These are phyloP conservation scores for Fagus crenata DNA, from an alignment of 306 rosid genomes.

Conservation along the genomic window DNA sequence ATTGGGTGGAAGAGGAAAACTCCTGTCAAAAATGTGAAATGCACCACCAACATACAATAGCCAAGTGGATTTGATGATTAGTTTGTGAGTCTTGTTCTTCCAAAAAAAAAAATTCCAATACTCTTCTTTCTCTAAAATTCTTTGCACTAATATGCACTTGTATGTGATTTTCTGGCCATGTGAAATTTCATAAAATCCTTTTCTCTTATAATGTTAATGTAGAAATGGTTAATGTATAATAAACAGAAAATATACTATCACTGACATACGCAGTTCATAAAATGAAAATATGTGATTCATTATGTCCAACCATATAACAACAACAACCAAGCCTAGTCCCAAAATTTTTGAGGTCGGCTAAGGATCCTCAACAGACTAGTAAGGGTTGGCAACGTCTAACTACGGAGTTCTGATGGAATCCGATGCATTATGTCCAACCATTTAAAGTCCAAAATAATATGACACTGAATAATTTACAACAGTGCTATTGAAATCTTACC, in stretches of 20 bases:
- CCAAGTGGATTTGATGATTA: neutral
- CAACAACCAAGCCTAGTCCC: too few species aligned
- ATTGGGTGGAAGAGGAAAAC: neutral
- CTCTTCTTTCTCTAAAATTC: neutral
- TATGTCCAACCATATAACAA: neutral
- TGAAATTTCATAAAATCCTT: neutral
- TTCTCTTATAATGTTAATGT: neutral
- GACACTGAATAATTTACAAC: conserved; percentile 2
- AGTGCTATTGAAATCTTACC: conserved; percentile 49
- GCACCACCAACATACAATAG: neutral
- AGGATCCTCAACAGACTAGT: too few species aligned
- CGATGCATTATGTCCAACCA: conserved; percentile 13
- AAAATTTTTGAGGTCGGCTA: too few species aligned
- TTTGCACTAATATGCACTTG: neutral
- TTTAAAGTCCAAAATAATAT: neutral
- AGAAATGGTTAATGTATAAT: neutral
- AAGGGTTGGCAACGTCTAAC: too few species aligned
- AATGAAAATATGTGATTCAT: conserved; percentile 17
- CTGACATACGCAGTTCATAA: conserved; percentile 10
- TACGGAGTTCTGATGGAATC: too few species aligned
- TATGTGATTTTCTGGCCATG: neutral
- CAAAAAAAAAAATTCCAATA: neutral
- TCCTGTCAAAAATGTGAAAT: neutral
- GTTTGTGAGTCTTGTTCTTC: neutral
- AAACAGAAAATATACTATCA: conserved; percentile 8